Base-by-base conservation (phyloP, 2,329 filamentous ascomycete genomes). In the Trichoderma sp. region DNA sequence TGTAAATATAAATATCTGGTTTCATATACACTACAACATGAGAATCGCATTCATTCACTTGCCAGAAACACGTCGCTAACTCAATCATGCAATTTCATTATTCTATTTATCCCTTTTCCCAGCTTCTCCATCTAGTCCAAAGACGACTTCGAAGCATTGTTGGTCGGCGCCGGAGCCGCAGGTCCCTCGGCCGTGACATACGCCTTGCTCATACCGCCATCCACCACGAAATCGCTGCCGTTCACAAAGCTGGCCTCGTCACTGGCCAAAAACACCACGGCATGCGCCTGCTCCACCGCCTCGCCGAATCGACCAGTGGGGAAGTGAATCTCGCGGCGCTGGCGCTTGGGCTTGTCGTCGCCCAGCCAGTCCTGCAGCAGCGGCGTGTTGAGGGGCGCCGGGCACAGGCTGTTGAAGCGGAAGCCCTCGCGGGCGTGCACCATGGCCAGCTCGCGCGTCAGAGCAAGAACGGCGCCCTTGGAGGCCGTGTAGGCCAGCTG, bases 161-260 rank as follows among this genome's bases (percentile, higher is more conserved):
- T 91, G 71, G 80, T 77, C 4, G 89, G 89, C 5, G 85, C 84
- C 13, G 82, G 73, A 0, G 83, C 74, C 10, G 88, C 77, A 16
- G 86, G 83, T 4, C 89, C 89, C 80, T 91, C 88, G 2, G 89
- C 82, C 1, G 89, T 91, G 33, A 91, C 89, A 80, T 97, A 98
- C 56, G 94, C 92, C 86, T 92, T 97, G 76, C 90, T 95, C 92
- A 99, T 93, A 70, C 95, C 95, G 70, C 96, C 96, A 76, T 99
- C 96, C 31, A 98, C 94, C 5, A 97, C 91, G 82, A 98, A 97
- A 78, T 98, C 96, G 70, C 89, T 91, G 13, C 92, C 94, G 73
- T 96, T 97, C 76, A 97, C 92, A 75, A 96, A 97, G 83, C 91
- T 93, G 76, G 91, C 89, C 84, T 97, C 93, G 74, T 97, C 93